Conservation (phyloP, 2,329 filamentous ascomycete species). For the Plenodomus tracheiphilus region DNA sequence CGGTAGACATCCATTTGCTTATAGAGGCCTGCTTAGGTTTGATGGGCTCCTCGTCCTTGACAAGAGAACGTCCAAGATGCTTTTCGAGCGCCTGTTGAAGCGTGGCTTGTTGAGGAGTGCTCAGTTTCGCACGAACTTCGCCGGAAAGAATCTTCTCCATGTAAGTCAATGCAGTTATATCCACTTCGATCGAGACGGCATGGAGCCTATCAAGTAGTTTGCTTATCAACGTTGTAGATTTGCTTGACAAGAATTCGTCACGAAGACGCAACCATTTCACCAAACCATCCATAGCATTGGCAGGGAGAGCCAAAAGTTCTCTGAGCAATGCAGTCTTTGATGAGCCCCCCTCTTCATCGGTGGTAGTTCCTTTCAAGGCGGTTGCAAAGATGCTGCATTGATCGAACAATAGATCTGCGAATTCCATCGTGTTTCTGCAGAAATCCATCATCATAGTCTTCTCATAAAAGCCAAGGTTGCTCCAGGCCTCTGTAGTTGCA, state of each 20-base stretch:
- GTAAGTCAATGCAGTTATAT: constrained; percentile 60
- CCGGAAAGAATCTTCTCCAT: constrained; percentile 69
- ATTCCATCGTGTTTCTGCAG: constrained; percentile 92
- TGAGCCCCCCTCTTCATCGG: constrained; percentile 41
- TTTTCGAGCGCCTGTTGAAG: constrained; percentile 65
- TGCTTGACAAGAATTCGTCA: constrained; percentile 81
- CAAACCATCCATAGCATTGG: constrained; percentile 67
- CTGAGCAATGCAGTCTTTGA: constrained; percentile 47
- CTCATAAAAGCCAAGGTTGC: constrained; percentile 64
- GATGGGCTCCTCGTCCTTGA: constrained; percentile 37
- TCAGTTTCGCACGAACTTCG: constrained; percentile 76
- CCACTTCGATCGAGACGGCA: constrained; percentile 73
- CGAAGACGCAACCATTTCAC: constrained; percentile 88
- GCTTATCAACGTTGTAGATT: constrained; percentile 78
- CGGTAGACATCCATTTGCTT: constrained; percentile 46
- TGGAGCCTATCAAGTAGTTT: constrained; percentile 84
- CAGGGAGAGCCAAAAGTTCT: constrained; percentile 66
- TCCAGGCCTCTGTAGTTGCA: constrained; percentile 81
- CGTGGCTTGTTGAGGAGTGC: constrained; percentile 80
- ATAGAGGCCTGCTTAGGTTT: constrained; percentile 48
- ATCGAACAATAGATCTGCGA: constrained; percentile 81
- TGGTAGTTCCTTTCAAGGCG: constrained; percentile 56
- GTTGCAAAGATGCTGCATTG: constrained; percentile 83
- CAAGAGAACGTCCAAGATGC: constrained; percentile 47
- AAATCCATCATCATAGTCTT: constrained; percentile 86